phyloP scores from a whole-genome alignment of 1,139 yeast genomes.

The Kodamaea suecica region DNA sequence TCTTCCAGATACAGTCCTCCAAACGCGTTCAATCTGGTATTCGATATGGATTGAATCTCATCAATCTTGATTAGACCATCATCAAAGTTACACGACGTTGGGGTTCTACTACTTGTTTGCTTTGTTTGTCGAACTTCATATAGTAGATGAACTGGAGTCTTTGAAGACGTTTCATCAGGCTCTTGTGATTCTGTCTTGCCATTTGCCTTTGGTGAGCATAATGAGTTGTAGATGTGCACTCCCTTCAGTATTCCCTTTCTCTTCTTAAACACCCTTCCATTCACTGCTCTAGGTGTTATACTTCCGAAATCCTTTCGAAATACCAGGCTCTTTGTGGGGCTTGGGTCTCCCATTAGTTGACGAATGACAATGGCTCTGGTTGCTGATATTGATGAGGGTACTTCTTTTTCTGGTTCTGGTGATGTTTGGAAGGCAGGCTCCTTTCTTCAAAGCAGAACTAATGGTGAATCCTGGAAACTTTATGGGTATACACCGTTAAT shows the following conservation, averaged over 20 bases:
- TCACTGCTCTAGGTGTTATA: neutral
- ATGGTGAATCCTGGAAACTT: too few species aligned
- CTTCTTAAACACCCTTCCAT: neutral
- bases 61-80: constrained; percentile 13
- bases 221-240: too few species aligned
- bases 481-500: too few species aligned
- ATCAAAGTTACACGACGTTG: constrained; percentile 9
- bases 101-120: neutral
- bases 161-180: too few species aligned
- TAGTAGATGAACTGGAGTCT: too few species aligned
- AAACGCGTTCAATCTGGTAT: neutral
- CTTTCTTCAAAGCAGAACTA: too few species aligned
- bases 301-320: constrained; percentile 6
- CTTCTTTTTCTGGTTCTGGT: neutral
- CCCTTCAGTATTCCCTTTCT: neutral
- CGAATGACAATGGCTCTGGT: neutral
- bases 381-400: neutral
- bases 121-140: neutral
- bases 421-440: neutral
- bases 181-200: too few species aligned
- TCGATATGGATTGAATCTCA: constrained; percentile 8
- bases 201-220: too few species aligned
- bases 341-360: too few species aligned
- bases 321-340: neutral
- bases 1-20: neutral